These are phyloP conservation scores for Cryptococcus deneoformans DNA, from an alignment of 1,284 basidiomycete genomes.

Conservation along the genomic window DNA sequence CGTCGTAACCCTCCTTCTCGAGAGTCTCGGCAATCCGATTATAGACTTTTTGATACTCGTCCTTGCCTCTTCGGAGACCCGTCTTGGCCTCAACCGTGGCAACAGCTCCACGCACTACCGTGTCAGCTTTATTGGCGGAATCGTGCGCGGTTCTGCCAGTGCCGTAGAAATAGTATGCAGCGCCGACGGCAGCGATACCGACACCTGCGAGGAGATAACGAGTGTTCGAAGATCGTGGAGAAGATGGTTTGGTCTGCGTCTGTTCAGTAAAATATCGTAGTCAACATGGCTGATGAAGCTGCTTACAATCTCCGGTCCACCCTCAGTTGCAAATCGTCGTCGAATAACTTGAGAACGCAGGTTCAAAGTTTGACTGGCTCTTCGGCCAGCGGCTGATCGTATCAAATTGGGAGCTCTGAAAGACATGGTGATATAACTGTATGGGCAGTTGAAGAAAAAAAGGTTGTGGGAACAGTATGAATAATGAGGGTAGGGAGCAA, in stretches of 20 bases:
- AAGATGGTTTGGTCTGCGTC: conserved; percentile 30
- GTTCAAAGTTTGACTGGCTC: conserved; percentile 14
- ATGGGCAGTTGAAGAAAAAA: not conserved
- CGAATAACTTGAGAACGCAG: conserved; percentile 24
- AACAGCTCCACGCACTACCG: conserved; percentile 58
- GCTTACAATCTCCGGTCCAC: conserved; percentile 34
- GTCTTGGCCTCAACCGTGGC: conserved; percentile 61
- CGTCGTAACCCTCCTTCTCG: conserved; percentile 80
- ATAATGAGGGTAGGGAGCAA: not conserved
- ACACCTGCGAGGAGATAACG: conserved; percentile 38
- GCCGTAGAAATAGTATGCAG: conserved; percentile 48
- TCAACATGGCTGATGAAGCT: not conserved
- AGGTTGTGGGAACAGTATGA: too few relatives aligned
- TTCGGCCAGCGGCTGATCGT: conserved; percentile 23
- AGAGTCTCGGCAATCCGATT: conserved; percentile 73
- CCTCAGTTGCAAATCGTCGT: conserved; percentile 29
- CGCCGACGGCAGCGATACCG: conserved; percentile 38
- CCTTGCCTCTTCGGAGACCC: conserved; percentile 44
- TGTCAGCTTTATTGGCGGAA: conserved; percentile 55
- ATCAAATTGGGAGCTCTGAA: conserved; percentile 29
- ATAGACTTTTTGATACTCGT: conserved; percentile 91
- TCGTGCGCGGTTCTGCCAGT: conserved; percentile 44
- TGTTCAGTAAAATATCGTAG: not conserved
- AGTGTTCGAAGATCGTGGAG: conserved; percentile 29
- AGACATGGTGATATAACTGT: conserved; percentile 25